Conservation (phyloP, 192 early-diverging fungal species). For the Gryganskiella cystojenkinii region DNA sequence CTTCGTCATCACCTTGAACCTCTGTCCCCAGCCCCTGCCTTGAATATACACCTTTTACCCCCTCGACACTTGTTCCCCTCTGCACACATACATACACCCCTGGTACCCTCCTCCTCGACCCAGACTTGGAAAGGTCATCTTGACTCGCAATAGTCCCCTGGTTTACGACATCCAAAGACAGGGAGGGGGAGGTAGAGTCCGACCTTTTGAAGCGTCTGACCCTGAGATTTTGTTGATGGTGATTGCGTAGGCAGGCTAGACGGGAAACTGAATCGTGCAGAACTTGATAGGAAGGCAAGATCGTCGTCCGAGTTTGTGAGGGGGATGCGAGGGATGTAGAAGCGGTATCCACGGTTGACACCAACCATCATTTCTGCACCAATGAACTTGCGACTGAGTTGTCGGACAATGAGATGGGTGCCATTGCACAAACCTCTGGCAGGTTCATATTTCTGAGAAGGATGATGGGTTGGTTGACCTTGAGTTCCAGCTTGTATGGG, state of each 20-base stretch:
- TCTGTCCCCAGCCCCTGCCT: too few relatives aligned
- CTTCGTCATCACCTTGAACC: too few relatives aligned
- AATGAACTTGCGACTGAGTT: constrained; percentile 8
- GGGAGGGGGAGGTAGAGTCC: constrained; percentile 9
- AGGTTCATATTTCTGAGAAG: constrained; percentile 15
- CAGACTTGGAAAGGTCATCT: too few relatives aligned
- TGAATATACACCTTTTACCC: too few relatives aligned
- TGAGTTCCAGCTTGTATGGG: constrained; percentile 18
- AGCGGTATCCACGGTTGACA: neutral
- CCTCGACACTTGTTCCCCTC: too few relatives aligned
- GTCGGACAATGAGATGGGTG: constrained; percentile 12
- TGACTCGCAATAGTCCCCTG: too few relatives aligned
- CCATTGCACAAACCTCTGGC: constrained; percentile 19
- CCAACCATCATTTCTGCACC: constrained; percentile 18
- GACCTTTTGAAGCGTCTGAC: constrained; percentile 7
- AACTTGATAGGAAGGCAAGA: constrained; percentile 19
- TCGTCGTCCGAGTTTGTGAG: constrained; percentile 18
- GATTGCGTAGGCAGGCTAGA: constrained; percentile 24
- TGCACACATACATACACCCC: too few relatives aligned
- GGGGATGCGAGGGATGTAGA: constrained; percentile 16
- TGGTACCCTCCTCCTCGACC: too few relatives aligned
- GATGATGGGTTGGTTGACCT: constrained; percentile 14
- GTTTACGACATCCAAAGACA: too few relatives aligned
- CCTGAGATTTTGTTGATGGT: constrained; percentile 37
- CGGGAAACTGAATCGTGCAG: neutral